Conservation (phyloP, 164 flowering plant species). For the Akebia trifoliata region DNA sequence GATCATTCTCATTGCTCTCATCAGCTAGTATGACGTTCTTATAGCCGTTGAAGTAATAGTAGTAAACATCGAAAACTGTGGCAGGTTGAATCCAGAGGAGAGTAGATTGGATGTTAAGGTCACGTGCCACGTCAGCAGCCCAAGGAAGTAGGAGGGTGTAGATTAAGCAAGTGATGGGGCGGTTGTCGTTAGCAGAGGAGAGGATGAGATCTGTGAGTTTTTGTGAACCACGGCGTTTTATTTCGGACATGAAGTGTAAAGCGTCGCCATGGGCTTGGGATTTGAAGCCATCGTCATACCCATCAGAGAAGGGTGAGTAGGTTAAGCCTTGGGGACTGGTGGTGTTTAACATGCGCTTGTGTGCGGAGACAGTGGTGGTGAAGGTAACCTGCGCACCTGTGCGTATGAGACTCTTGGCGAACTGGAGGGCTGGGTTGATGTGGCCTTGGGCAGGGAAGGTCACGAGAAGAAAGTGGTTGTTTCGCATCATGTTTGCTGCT, state of each 20-base stretch:
- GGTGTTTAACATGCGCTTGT: constrained; percentile 5
- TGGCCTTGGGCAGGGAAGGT: constrained; percentile 18
- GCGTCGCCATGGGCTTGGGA: neutral
- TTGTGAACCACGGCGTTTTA: constrained; percentile 15
- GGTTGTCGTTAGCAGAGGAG: neutral
- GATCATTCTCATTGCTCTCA: constrained; percentile 6
- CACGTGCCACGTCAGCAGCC: constrained; percentile 34
- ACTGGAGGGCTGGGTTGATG: constrained; percentile 19
- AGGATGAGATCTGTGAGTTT: constrained; percentile 11
- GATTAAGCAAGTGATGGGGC: constrained; percentile 24
- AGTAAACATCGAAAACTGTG: constrained; percentile 24
- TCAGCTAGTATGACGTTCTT: constrained; percentile 9
- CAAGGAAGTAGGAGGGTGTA: constrained; percentile 33
- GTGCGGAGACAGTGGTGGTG: constrained; percentile 15
- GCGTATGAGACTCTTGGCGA: constrained; percentile 13
- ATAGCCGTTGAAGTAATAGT: constrained; percentile 25
- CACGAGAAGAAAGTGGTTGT: constrained; percentile 8
- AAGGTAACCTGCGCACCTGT: constrained; percentile 16
- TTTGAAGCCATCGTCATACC: constrained; percentile 14
- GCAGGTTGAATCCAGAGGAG: constrained; percentile 39
- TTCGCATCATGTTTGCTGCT: no score
- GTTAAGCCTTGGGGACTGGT: constrained; percentile 12
- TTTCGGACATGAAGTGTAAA: constrained; percentile 7
- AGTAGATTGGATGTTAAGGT: constrained; percentile 22
- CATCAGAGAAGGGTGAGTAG: constrained; percentile 26